Evolutionary conservation across 139 green algal genomes (phyloP).

Genomic region (Chlamydomonas schloesseri): DNA sequence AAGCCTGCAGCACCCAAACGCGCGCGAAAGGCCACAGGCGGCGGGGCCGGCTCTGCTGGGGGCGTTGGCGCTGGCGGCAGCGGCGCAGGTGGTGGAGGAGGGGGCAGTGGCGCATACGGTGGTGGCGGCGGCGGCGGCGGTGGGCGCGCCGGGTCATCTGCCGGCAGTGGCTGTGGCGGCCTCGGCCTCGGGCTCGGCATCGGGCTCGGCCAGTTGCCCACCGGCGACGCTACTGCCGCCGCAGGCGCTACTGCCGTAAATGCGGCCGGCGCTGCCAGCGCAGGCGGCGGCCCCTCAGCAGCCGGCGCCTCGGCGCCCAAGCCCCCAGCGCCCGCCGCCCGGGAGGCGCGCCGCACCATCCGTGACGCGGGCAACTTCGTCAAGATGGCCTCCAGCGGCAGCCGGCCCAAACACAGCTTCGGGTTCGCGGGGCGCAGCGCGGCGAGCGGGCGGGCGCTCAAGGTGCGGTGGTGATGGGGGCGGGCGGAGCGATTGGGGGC

Average conservation of each 20-base stretch:
- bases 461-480: background rate
- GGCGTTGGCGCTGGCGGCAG: background rate
- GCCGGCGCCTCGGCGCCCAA: background rate
- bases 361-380: constrained; percentile 49
- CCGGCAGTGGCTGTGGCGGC: background rate
- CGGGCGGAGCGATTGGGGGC: no score
- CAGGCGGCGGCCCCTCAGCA: background rate
- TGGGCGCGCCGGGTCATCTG: no score
- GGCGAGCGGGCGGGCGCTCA: background rate
- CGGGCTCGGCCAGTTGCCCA: no score
- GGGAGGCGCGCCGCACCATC: background rate
- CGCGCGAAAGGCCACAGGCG: no score
- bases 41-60: background rate
- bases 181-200: no score
- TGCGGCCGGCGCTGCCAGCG: background rate
- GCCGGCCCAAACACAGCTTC: constrained; percentile 47
- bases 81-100: background rate
- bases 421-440: constrained; percentile 22
- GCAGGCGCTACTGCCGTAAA: background rate
- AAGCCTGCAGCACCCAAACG: no score
- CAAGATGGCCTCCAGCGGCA: background rate
- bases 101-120: background rate
- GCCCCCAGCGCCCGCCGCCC: background rate
- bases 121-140: background rate
- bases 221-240: background rate